Conservation (phyloP, 2,329 filamentous ascomycete species). For the Colletotrichum cuscutae region DNA sequence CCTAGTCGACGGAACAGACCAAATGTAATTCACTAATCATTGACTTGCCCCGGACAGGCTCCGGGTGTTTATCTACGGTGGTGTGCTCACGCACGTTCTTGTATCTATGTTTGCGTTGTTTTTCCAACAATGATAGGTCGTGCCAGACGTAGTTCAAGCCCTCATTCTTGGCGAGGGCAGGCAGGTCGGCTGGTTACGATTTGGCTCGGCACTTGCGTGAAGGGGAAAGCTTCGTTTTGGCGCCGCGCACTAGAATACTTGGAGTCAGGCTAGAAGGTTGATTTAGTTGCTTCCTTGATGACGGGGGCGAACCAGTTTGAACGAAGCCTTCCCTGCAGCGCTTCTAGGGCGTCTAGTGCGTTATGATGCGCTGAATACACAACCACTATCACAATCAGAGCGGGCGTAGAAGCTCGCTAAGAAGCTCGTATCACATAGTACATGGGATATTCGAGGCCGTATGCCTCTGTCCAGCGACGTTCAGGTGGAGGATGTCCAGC, state of each 20-base stretch:
- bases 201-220: constrained; percentile 18
- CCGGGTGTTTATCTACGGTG: background rate
- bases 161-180: constrained; percentile 15
- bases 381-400: background rate
- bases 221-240: constrained; percentile 23
- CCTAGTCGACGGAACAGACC: background rate
- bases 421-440: background rate
- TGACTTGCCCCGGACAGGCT: background rate
- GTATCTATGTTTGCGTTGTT: background rate
- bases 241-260: constrained; percentile 26
- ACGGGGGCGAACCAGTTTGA: background rate
- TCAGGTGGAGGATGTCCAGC: too few species aligned
- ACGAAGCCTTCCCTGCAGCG: background rate
- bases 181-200: background rate
- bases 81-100: background rate
- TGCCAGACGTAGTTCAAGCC: constrained; percentile 12
- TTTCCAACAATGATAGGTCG: background rate
- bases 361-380: background rate
- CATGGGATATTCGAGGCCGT: background rate
- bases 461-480: background rate
- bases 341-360: background rate
- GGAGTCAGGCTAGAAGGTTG: background rate
- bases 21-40: background rate
- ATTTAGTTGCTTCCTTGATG: background rate
- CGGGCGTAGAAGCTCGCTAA: background rate